phyloP scores from a whole-genome alignment of 345 rosid species.

The Euphorbia peplus region DNA sequence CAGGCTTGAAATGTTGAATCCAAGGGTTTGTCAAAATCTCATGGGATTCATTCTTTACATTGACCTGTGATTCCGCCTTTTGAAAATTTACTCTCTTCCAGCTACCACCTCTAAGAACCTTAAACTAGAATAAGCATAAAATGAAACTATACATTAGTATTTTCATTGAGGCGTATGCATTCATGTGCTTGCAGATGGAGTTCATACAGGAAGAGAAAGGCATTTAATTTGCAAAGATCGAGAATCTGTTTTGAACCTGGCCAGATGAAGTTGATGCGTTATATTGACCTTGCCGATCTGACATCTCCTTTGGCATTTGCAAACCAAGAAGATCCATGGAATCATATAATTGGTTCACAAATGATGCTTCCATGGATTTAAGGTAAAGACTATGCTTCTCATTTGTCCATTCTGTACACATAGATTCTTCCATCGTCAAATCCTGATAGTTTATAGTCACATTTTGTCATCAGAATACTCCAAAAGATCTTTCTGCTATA shows the following conservation, averaged over 20 bases:
- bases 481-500: not conserved
- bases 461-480: slow-evolving; percentile 13
- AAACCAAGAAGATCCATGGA: slow-evolving; percentile 43
- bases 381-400: slow-evolving; percentile 88
- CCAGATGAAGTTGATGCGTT: slow-evolving; percentile 34
- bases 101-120: slow-evolving; percentile 62
- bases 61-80: slow-evolving; percentile 40
- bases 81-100: slow-evolving; percentile 50
- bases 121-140: slow-evolving; percentile 43
- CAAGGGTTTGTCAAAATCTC: slow-evolving; percentile 51
- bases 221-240: not conserved
- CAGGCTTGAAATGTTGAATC: slow-evolving; percentile 57
- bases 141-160: not conserved
- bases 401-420: slow-evolving; percentile 69
- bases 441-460: slow-evolving; percentile 33
- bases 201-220: not conserved
- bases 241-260: slow-evolving; percentile 48
- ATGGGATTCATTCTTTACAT: slow-evolving; percentile 24
- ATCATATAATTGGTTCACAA: slow-evolving; percentile 61
- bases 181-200: not conserved
- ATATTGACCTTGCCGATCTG: slow-evolving; percentile 23
- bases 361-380: slow-evolving; percentile 89
- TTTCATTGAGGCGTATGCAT: slow-evolving; percentile 8
- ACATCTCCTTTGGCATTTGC: slow-evolving; percentile 29
- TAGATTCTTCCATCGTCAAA: slow-evolving; percentile 32